Evolutionary conservation across 129 eudicot species (phyloP).

Genomic region (Arctium minus): DNA sequence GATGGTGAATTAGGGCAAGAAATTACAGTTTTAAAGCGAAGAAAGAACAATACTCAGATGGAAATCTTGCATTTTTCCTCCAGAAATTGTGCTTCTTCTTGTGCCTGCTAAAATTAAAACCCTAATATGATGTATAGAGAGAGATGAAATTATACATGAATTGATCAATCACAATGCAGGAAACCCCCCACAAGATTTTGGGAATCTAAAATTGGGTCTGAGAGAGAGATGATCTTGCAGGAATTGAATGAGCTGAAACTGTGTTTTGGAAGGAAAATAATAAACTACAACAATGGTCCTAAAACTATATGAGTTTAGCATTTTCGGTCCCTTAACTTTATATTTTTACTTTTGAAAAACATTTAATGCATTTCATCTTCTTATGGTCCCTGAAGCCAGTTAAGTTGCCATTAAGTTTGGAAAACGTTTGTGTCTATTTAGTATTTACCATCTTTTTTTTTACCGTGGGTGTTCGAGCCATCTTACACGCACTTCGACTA

Average conservation of each 20-base stretch:
- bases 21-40: constrained; percentile 7
- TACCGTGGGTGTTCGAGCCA: not conserved
- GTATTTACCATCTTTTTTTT: not conserved
- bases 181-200: constrained; percentile 17
- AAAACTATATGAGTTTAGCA: not conserved
- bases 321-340: not conserved
- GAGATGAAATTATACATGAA: constrained; percentile 3
- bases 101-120: constrained; percentile 1
- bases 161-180: constrained; percentile 23
- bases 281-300: constrained; percentile 15
- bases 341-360: not conserved
- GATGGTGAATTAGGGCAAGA: constrained; percentile 12
- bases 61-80: constrained; percentile 21
- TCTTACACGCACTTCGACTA: too few relatives aligned
- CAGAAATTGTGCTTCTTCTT: not conserved
- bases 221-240: constrained; percentile 17
- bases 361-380: not conserved
- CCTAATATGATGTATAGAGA: constrained; percentile 3
- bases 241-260: constrained; percentile 28
- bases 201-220: constrained; percentile 30
- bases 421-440: not conserved
- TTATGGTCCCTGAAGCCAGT: not conserved
- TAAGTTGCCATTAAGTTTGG: not conserved
- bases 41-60: constrained; percentile 14
- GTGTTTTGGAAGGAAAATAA: constrained; percentile 16